Base-by-base conservation (phyloP, 2,329 filamentous ascomycete species). In the Trichoderma atrobrunneum region DNA sequence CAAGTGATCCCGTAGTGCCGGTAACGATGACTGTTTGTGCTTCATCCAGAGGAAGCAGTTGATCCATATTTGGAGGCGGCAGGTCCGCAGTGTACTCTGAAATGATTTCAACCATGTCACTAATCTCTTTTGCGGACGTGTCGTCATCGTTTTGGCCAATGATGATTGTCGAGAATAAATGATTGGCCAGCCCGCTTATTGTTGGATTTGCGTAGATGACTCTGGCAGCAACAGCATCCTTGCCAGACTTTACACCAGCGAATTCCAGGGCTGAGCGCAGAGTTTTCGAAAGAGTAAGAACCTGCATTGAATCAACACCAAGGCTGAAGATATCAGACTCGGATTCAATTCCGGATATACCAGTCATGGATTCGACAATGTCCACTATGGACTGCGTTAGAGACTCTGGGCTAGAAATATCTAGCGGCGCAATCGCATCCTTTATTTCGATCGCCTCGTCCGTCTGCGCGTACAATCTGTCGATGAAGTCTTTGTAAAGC, bases 1-100 rank as follows among this genome's bases (percentile, higher is more conserved):
- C 95, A 21, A 98, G 82, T 82, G 97, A 97, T 3, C 95, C 95
- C 6, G 95, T 97, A 3, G 92, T 93, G 28, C 95, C 95, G 1
- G 94, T 97, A 11, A 97, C 83, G 79, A 97, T 91, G 12, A 96
- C 86, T 0, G 91, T 94, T 73, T 83, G 74, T 70, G 79, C 71
- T 71, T 82, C 75, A 16, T 76, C 71, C 5, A 73, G 68, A 0
- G 80, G 76, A 21, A 75, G 69, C 2, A 78, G 74, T 39, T 79
- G 77, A n/a, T 70, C 60, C 4, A 63, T 24, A 1, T 56, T 72
- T 2, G 76, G 72, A 1, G 61, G 56, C 2, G 76, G 76, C 1
- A 82, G 76, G 39, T 78, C 61, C 1, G 72, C n/a, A 0, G 77
- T 80, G 74, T 81, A 81, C 66, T 79, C 79, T 12, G 72, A 61